Base-by-base conservation (phyloP, 768 basidiomycete species). In the Rhodotorula toruloides region DNA sequence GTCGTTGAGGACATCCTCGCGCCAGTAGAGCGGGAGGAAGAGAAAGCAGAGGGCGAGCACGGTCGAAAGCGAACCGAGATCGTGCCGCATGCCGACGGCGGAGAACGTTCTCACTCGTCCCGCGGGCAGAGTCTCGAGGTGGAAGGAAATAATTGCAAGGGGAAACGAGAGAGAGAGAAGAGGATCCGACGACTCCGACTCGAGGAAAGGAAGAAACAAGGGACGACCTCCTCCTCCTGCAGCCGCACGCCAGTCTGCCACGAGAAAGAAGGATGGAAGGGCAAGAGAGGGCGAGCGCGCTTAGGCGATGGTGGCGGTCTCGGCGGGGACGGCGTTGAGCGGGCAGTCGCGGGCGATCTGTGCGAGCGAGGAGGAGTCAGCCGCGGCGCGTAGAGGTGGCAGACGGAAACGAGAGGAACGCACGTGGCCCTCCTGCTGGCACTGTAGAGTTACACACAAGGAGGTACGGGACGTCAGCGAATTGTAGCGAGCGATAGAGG, bases 301-400 rank as follows among this genome's bases (percentile, higher is more conserved):
- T 67, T 57, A 67, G 43, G 59, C 65, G 34, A 54, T 27, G 29
- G 46, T 29, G 22, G 58, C 58, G 14, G 59, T 42, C 55, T 61
- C 65, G 34, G 37, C 56, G 29, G 66, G 55, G 37, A 50, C 66
- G 25, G 44, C 57, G 47, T 52, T 61, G 53, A 43, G 39, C 44
- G 66, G 66, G 66, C 66, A 67, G 31, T 67, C 66, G 56, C 66
- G 66, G 17, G 66, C 66, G 61, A 67, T 65, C 65, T 66, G 47
- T 32, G 32, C 0, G 11, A 11, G 31, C 6, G 21, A 31, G 37
- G n/a, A 12, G 19, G 46, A 3, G 22, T 34, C 27, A 21, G 47
- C 2, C 5, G 34, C 13, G 21, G 25, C 21, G 7, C 25, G 5
- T 21, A 16, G 19, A 39, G 44, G 27, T n/a, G n/a, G n/a, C n/a